Conservation (phyloP, 768 basidiomycete genomes). For the Steccherinum ochraceum region DNA sequence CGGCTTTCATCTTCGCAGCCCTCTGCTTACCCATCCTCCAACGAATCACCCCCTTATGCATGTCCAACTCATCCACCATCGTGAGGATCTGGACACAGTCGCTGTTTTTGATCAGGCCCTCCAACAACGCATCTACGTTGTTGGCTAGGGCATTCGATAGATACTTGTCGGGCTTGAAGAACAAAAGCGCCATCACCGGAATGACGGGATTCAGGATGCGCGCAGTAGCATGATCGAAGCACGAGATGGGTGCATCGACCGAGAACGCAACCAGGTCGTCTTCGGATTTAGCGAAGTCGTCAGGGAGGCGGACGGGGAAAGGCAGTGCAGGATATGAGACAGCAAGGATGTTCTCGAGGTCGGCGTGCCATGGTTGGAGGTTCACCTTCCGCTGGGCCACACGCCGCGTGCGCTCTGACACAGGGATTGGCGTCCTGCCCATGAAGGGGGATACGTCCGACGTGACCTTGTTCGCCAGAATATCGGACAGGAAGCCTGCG, state of each 20-base stretch:
- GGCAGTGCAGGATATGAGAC: slow-evolving; percentile 14
- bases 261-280: slow-evolving; percentile 12
- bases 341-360: slow-evolving; percentile 19
- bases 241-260: neutral
- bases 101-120: neutral
- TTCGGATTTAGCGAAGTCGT: slow-evolving; percentile 9
- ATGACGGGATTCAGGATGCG: too few species aligned
- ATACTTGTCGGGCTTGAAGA: neutral
- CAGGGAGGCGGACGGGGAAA: slow-evolving; percentile 11
- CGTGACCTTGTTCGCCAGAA: slow-evolving; percentile 20
- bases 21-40: neutral
- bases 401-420: slow-evolving; percentile 11
- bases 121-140: neutral
- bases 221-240: too few species aligned
- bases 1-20: slow-evolving; percentile 2
- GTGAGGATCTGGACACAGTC: neutral
- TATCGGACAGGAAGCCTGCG: slow-evolving; percentile 22
- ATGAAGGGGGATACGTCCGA: slow-evolving; percentile 24
- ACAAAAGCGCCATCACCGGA: neutral
- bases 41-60: neutral
- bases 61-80: neutral
- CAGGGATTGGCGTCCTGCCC: slow-evolving; percentile 20
- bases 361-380: slow-evolving; percentile 18
- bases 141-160: neutral
- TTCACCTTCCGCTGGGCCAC: slow-evolving; percentile 12